phyloP scores from a whole-genome alignment of 2,329 filamentous ascomycete genomes.

The Aspergillus novoparasiticus region DNA sequence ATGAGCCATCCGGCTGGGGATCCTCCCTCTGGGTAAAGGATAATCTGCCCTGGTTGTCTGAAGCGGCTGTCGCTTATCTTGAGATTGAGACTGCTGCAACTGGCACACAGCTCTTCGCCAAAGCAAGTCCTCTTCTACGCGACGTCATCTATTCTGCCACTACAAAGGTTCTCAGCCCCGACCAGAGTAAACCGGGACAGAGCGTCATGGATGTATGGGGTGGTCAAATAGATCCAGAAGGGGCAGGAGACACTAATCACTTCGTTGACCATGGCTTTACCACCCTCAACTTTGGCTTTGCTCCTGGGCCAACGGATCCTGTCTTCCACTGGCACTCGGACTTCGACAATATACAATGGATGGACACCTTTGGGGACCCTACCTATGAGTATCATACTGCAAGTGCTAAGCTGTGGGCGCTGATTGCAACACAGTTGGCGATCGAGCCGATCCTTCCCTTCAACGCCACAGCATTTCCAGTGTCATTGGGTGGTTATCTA shows the following conservation, averaged over 20 bases:
- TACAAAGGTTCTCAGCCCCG: neutral
- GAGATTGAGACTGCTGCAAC: neutral
- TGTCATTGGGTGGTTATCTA: neutral
- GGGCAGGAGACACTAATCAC: neutral
- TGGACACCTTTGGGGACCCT: neutral
- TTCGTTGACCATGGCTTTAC: neutral
- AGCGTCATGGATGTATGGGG: neutral
- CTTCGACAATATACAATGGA: neutral
- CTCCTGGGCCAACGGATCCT: neutral
- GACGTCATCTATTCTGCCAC: neutral
- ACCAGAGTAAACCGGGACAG: neutral
- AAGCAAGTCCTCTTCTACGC: neutral
- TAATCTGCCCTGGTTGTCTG: neutral
- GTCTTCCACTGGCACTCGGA: neutral
- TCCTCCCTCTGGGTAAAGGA: neutral
- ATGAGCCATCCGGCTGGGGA: neutral
- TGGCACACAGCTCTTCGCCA: neutral
- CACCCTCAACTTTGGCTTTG: neutral
- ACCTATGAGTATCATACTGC: neutral
- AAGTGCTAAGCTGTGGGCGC: neutral
- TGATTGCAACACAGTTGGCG: neutral
- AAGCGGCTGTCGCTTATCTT: neutral
- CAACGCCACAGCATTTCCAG: neutral
- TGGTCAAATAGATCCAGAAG: neutral
- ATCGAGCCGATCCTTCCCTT: neutral